Percentiles rank a stretch among this genome's conserved stretches.
Evolutionary conservation across 345 rosid genomes (phyloP).

Genomic region (Eucalyptus globulus): DNA sequence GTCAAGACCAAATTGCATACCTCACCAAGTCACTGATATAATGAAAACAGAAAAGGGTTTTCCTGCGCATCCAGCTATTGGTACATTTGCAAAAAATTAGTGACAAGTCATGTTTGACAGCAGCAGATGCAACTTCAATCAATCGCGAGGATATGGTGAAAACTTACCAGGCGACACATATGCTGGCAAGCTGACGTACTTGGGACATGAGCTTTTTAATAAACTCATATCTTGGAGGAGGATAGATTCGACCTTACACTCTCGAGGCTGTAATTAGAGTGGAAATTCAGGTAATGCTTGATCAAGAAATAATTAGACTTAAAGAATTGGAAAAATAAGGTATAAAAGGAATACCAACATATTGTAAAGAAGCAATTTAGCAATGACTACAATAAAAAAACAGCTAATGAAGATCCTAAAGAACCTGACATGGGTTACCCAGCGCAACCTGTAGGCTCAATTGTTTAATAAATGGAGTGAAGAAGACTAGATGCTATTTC

Average conservation of each 20-base stretch:
- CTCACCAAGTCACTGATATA: background rate
- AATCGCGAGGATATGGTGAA: background rate
- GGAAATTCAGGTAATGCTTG: background rate
- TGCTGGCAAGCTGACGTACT: constrained; percentile 71
- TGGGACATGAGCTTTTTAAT: constrained; percentile 59
- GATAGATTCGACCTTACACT: constrained; percentile 22
- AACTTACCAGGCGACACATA: constrained; percentile 47
- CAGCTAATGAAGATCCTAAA: background rate
- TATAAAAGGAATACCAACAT: background rate
- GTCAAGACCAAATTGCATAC: background rate
- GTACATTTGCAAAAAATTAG: background rate
- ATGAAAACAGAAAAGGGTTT: background rate
- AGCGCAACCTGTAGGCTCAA: background rate
- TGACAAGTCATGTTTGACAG: background rate
- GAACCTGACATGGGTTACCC: background rate
- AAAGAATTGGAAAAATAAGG: background rate
- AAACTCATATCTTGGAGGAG: constrained; percentile 6
- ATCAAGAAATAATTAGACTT: background rate
- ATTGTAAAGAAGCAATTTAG: background rate
- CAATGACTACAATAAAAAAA: background rate
- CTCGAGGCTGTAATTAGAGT: constrained; percentile 50
- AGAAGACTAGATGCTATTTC: background rate
- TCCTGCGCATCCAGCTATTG: background rate
- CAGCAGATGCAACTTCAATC: background rate
- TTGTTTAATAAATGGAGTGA: background rate